Evolutionary conservation across 208 protist species (phyloP).

Genomic region (Acanthamoeba sp.): DNA sequence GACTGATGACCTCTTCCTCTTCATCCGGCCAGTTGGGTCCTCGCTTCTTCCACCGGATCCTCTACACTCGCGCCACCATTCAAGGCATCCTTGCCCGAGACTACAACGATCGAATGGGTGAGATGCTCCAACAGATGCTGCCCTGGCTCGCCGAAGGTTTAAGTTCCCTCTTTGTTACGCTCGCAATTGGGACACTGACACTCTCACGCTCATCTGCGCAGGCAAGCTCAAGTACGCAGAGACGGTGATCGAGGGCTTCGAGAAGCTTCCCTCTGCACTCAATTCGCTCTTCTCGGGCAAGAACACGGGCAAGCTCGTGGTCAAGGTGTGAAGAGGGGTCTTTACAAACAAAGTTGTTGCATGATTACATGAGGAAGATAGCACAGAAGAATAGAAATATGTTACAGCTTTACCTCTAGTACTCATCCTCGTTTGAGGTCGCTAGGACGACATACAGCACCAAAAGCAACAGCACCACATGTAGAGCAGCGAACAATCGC

Average conservation of each 20-base stretch:
- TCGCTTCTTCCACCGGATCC: slow-evolving; percentile 32
- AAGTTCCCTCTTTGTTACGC: neutral
- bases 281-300: slow-evolving; percentile 44
- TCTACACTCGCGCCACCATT: slow-evolving; percentile 71
- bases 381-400: too few relatives aligned
- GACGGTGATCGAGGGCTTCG: slow-evolving; percentile 70
- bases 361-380: too few relatives aligned
- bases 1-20: neutral
- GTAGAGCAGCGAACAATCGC: neutral
- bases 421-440: too few relatives aligned
- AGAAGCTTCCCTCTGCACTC: slow-evolving; percentile 45
- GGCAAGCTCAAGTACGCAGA: slow-evolving; percentile 67
- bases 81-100: slow-evolving; percentile 54
- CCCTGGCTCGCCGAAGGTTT: slow-evolving; percentile 40
- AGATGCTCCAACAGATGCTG: slow-evolving; percentile 40
- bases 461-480: neutral
- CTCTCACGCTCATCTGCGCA: neutral
- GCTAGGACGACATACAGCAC: neutral
- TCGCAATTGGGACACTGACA: neutral
- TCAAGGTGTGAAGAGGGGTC: too few relatives aligned
- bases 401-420: too few relatives aligned
- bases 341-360: too few relatives aligned
- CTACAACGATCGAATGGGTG: slow-evolving; percentile 27
- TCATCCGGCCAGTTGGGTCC: slow-evolving; percentile 10
- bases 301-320: slow-evolving; percentile 68